Evolutionary conservation across 495 filamentous ascomycete genomes (phyloP).

Genomic region (Pyrenula massariospora): DNA sequence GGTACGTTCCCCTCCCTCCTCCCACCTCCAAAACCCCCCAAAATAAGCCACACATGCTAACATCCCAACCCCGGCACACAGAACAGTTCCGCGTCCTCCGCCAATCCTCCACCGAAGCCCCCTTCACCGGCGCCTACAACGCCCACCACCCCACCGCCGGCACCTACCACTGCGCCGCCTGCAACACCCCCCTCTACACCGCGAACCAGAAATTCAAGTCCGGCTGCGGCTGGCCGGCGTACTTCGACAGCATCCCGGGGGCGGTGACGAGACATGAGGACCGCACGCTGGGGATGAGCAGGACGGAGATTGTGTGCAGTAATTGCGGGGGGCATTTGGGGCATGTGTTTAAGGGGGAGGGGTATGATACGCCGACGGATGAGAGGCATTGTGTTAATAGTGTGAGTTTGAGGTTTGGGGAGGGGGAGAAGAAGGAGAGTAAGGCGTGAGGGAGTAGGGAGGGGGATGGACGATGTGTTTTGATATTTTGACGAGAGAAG

Average conservation of each 20-base stretch:
- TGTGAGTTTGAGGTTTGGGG: constrained; percentile 76
- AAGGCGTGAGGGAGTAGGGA: constrained; percentile 20
- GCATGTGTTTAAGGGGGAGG: constrained; percentile 96
- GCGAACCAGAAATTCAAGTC: constrained; percentile 90
- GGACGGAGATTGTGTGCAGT: constrained; percentile 86
- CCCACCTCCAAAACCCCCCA: neutral
- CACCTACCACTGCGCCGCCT: constrained; percentile 76
- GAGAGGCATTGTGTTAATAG: constrained; percentile 97
- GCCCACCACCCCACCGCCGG: constrained; percentile 66
- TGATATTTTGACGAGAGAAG: too few relatives aligned
- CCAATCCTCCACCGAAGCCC: constrained; percentile 77
- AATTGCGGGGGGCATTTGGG: constrained; percentile 94
- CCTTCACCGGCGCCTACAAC: constrained; percentile 73
- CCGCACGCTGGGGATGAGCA: constrained; percentile 62
- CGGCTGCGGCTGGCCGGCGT: constrained; percentile 95
- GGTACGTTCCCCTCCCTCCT: constrained; percentile 32
- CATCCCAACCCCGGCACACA: constrained; percentile 15
- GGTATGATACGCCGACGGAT: constrained; percentile 79
- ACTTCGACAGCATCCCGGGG: constrained; percentile 85
- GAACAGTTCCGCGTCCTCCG: constrained; percentile 92
- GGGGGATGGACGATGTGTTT: too few relatives aligned
- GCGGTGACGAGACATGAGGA: constrained; percentile 77
- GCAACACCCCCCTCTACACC: constrained; percentile 77
- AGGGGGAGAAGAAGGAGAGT: constrained; percentile 16
- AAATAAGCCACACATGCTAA: neutral